A percentile compares a stretch with the other conserved stretches of the same genome.
Conservation (phyloP, 1,139 yeast genomes). For the Lodderomyces oxycetoniae region DNA sequence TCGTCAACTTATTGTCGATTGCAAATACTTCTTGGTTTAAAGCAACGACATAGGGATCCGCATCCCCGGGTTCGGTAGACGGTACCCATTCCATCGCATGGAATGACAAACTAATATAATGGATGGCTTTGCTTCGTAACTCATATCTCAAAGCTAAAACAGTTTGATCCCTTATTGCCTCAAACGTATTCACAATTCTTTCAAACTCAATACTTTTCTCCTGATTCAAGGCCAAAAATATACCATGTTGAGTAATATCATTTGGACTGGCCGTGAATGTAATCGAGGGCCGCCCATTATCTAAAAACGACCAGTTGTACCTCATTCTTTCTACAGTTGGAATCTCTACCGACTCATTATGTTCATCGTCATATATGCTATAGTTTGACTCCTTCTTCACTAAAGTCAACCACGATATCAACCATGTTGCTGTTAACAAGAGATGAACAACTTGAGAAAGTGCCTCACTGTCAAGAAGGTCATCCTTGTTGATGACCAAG, state of each 20-base stretch:
- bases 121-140: constrained; percentile 56
- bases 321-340: constrained; percentile 43
- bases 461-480: constrained; percentile 40
- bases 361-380: constrained; percentile 23
- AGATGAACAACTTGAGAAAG: constrained; percentile 48
- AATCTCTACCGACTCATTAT: constrained; percentile 15
- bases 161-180: constrained; percentile 43
- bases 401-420: constrained; percentile 53
- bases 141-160: constrained; percentile 62
- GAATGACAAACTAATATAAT: constrained; percentile 50
- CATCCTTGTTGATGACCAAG: constrained; percentile 32
- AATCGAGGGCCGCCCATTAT: constrained; percentile 34
- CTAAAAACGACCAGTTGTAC: constrained; percentile 55
- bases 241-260: constrained; percentile 21
- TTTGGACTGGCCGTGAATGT: constrained; percentile 19
- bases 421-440: constrained; percentile 43
- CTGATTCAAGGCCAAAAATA: constrained; percentile 33
- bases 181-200: constrained; percentile 40
- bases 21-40: constrained; percentile 56
- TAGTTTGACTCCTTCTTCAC: constrained; percentile 42
- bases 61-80: constrained; percentile 53
- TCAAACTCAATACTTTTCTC: constrained; percentile 47
- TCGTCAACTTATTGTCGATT: constrained; percentile 40
- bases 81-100: constrained; percentile 42
- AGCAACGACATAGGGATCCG: constrained; percentile 56